Percentiles rank a stretch among this genome's conserved stretches.
Conservation (phyloP, 148 eudicot species). For the Spergularia bocconei region DNA sequence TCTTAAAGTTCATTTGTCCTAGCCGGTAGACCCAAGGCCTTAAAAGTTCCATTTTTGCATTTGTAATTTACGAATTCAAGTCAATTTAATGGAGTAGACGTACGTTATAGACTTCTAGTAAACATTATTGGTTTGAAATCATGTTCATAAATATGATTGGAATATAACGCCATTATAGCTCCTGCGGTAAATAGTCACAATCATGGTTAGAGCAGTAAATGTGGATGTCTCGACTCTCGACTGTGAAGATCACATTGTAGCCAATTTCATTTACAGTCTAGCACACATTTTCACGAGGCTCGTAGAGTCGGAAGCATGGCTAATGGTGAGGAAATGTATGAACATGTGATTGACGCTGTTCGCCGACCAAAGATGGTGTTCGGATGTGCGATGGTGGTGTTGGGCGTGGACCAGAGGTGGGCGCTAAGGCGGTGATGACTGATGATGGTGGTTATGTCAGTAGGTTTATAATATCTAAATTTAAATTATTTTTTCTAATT, state of each 20-base stretch:
- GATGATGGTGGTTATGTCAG: no score
- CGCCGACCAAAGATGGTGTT: no score
- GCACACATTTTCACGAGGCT: background rate
- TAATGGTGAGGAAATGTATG: no score
- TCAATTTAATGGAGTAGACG: background rate
- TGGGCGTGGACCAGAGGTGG: no score
- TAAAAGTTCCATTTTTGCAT: background rate
- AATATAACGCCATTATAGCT: no score
- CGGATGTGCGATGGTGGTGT: no score
- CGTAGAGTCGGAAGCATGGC: no score
- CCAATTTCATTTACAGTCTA: slow-evolving; percentile 10
- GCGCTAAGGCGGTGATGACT: no score
- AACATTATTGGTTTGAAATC: slow-evolving; percentile 13
- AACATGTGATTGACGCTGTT: no score
- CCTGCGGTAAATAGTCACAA: slow-evolving; percentile 8
- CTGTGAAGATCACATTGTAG: slow-evolving; percentile 9
- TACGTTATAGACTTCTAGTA: slow-evolving; percentile 9
- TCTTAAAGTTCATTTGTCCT: slow-evolving; percentile 24
- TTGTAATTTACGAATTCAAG: background rate
- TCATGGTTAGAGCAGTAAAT: slow-evolving; percentile 17
- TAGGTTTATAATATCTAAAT: no score
- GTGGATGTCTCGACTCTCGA: slow-evolving; percentile 15
- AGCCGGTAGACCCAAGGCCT: slow-evolving; percentile 22
- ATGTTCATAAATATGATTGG: background rate
- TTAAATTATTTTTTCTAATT: no score